Percentiles rank a stretch among this genome's conserved stretches.
Evolutionary conservation across 805 yeast species (phyloP).

Genomic region (Hanseniaspora valbyensis): DNA sequence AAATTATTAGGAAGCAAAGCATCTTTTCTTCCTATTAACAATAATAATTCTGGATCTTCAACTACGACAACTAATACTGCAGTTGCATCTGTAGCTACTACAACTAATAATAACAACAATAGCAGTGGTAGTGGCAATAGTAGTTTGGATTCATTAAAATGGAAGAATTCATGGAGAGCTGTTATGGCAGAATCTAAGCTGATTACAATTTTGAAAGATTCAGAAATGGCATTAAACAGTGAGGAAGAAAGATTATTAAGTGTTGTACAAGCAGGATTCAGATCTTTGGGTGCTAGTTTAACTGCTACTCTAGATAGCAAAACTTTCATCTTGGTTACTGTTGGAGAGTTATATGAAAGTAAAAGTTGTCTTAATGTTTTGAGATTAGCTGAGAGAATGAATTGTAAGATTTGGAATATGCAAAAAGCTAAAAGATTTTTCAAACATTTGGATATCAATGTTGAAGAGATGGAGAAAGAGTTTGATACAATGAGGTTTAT

Average conservation of each 20-base stretch:
- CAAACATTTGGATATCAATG: constrained; percentile 45
- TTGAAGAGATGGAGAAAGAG: constrained; percentile 23
- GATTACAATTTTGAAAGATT: constrained; percentile 1
- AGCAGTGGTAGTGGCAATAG: neutral
- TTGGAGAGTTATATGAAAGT: constrained; percentile 40
- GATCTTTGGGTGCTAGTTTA: constrained; percentile 43
- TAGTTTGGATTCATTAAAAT: constrained; percentile 11
- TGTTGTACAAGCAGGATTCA: constrained; percentile 25
- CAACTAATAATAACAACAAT: neutral
- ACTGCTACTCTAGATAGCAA: constrained; percentile 47
- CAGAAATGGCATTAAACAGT: constrained; percentile 5
- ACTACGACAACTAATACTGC: neutral
- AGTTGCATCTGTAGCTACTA: constrained; percentile 20
- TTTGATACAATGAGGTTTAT: constrained; percentile 9
- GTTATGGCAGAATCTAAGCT: constrained; percentile 7
- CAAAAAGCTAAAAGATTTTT: constrained; percentile 77
- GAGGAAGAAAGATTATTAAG: constrained; percentile 23
- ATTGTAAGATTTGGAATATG: constrained; percentile 75
- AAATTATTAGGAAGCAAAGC: neutral
- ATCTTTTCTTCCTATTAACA: too few relatives aligned
- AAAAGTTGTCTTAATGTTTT: constrained; percentile 48
- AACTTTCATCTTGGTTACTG: constrained; percentile 65
- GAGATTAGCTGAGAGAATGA: constrained; percentile 46
- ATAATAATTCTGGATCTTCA: too few relatives aligned
- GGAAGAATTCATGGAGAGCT: constrained; percentile 14